A percentile compares a stretch with the other conserved stretches of the same genome.
Conservation (phyloP, 306 rosid species). For the Ceratonia siliqua region DNA sequence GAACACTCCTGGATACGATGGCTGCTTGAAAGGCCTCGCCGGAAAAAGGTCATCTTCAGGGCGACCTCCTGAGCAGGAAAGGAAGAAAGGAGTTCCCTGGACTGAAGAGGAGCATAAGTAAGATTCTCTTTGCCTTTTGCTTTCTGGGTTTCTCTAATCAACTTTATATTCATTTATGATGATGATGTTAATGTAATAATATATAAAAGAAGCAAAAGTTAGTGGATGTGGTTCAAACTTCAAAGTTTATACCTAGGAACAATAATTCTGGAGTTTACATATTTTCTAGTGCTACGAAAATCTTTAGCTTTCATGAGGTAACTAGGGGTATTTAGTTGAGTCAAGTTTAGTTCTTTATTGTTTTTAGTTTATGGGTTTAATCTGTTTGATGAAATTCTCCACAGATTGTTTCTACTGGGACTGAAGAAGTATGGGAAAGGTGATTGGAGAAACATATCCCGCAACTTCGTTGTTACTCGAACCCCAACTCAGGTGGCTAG, state of each 20-base stretch:
- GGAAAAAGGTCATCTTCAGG: conserved; percentile 59
- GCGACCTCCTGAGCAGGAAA: conserved; percentile 68
- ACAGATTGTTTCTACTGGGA: conserved; percentile 82
- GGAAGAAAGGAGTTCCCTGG: conserved; percentile 95
- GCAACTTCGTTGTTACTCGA: conserved; percentile 70
- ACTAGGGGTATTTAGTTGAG: conserved; percentile 2
- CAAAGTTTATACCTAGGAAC: conserved; percentile 8
- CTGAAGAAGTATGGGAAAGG: conserved; percentile 88
- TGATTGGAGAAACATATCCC: conserved; percentile 93
- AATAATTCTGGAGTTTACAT: conserved; percentile 20
- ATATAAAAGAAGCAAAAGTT: not conserved
- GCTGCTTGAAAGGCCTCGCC: conserved; percentile 53
- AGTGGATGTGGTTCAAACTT: conserved; percentile 25
- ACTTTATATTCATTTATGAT: not conserved
- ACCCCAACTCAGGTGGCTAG: conserved; percentile 97
- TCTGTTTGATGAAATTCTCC: conserved; percentile 25
- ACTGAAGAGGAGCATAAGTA: conserved; percentile 95
- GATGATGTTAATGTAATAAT: not conserved
- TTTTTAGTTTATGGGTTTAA: conserved; percentile 1
- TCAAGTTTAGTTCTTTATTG: not conserved
- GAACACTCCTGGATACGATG: conserved; percentile 53
- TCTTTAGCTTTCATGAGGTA: not conserved
- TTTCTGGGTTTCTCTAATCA: not conserved
- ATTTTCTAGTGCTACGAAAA: conserved; percentile 6
- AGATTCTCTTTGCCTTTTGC: conserved; percentile 21